Evolutionary conservation across 2,329 filamentous ascomycete genomes (phyloP), one percentile per base, ranked within the genome.

Genomic region (Talaromyces sp.): DNA sequence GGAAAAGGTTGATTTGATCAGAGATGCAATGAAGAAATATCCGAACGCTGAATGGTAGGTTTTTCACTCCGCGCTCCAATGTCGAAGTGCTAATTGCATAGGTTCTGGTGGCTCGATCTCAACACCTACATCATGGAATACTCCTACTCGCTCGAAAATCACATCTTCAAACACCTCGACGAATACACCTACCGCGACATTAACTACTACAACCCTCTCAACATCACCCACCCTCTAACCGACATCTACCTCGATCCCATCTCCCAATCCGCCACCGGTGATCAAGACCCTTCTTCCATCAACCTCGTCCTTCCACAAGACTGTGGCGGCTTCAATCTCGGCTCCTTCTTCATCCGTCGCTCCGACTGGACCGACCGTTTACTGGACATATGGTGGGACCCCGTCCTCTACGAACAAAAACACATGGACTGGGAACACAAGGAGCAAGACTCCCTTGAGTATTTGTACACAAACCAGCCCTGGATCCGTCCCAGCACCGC

Each of bases 401-500:
- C 95, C 0, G 93, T 98, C 35, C 88, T 90, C 65, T 99, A 99
- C 77, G 95, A 99, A 80, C 95, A 99, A 80, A 96, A 93, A 76
- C 95, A 99, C 77, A 97, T 97, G 93, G 87, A 95, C 68, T 99
- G 95, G 95, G 93, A 95, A 74, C 95, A 99, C 83, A 98, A 98
- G 77, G 95, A 99, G 78, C 95, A 99, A 79, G 93, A 98, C 74
- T 92, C 93, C 1, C 82, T 99, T 49, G 93, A 97, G 80, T 90
- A 96, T 79, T 84, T 99, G 68, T 99, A 99, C 80, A 86, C 84
- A 65, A 90, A 90, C 63, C 94, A 98, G 75, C 92, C 95, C 0
- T 99, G 95, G 93, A 88, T 98, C 62, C 88, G 95, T 66, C 88
- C 91, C 64, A 91, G 95, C 71, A 89, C 93, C 3, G 94, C 88